phyloP scores from a whole-genome alignment of 495 filamentous ascomycete genomes.

The Thermothielavioides terrestris region DNA sequence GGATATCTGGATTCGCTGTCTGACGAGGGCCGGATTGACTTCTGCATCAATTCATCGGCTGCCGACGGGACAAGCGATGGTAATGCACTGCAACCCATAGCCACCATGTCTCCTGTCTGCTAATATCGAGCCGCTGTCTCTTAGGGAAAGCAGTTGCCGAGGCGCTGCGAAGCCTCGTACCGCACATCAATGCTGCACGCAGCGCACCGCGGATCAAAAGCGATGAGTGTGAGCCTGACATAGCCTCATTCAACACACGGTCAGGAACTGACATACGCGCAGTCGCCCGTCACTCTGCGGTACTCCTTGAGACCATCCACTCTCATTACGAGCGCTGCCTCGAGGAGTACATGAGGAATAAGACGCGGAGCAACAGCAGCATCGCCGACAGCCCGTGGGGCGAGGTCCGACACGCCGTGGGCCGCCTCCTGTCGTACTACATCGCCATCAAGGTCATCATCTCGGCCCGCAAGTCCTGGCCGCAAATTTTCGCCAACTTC shows the following conservation, averaged over 20 bases:
- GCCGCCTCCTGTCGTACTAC: slow-evolving; percentile 16
- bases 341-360: slow-evolving; percentile 4
- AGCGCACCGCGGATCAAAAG: neutral
- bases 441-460: slow-evolving; percentile 12
- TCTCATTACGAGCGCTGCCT: neutral
- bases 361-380: neutral
- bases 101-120: neutral
- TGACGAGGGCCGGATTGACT: neutral
- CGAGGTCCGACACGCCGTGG: slow-evolving; percentile 10
- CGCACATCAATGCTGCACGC: neutral
- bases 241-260: too few relatives aligned
- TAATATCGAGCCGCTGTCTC: neutral
- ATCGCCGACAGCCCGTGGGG: slow-evolving; percentile 8
- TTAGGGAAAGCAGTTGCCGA: neutral
- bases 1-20: neutral
- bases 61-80: neutral
- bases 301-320: slow-evolving; percentile 3
- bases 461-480: slow-evolving; percentile 6
- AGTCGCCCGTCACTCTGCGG: neutral
- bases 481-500: slow-evolving; percentile 16
- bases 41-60: slow-evolving; percentile 4
- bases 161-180: neutral
- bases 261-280: neutral
- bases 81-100: neutral
- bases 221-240: slow-evolving; percentile 7